These are phyloP conservation scores for Calvatia gigantea DNA, from an alignment of 768 basidiomycete species.

Conservation along the genomic window DNA sequence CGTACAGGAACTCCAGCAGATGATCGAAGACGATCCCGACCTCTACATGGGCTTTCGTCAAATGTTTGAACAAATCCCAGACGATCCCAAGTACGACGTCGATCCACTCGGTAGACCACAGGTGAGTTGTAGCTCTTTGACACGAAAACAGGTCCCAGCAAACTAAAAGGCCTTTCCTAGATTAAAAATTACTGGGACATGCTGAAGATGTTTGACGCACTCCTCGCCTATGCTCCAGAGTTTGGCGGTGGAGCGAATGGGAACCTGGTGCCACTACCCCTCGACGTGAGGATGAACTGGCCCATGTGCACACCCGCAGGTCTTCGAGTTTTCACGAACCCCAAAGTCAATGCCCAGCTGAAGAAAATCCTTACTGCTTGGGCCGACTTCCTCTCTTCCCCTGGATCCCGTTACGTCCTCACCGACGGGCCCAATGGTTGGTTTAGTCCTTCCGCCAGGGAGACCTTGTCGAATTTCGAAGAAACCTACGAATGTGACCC, in stretches of 20 bases:
- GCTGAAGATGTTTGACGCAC: not conserved
- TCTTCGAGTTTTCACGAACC: constrained; percentile 16
- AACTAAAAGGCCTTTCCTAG: not conserved
- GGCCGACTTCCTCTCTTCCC: constrained; percentile 40
- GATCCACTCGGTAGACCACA: constrained; percentile 16
- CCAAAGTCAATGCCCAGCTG: constrained; percentile 17
- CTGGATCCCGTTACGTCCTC: constrained; percentile 37
- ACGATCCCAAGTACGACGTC: constrained; percentile 2
- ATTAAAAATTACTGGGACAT: constrained; percentile 1
- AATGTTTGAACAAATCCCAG: constrained; percentile 26
- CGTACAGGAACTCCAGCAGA: constrained; percentile 24
- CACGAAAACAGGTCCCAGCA: not conserved
- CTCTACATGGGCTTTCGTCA: constrained; percentile 29
- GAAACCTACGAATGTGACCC: constrained; percentile 40
- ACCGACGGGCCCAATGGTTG: constrained; percentile 31
- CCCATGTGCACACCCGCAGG: constrained; percentile 16
- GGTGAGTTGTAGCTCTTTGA: not conserved
- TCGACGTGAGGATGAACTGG: constrained; percentile 15
- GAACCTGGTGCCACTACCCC: not conserved
- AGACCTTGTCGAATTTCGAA: constrained; percentile 26
- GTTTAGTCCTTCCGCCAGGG: constrained; percentile 35
- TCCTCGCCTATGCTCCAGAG: constrained; percentile 1
- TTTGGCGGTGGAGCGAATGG: constrained; percentile 2
- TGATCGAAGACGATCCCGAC: constrained; percentile 25
- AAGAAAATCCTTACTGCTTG: constrained; percentile 41